Percentiles rank a stretch among this genome's conserved stretches.
Conservation (phyloP, 768 basidiomycete genomes). For the Pleurotus ostreatus region DNA sequence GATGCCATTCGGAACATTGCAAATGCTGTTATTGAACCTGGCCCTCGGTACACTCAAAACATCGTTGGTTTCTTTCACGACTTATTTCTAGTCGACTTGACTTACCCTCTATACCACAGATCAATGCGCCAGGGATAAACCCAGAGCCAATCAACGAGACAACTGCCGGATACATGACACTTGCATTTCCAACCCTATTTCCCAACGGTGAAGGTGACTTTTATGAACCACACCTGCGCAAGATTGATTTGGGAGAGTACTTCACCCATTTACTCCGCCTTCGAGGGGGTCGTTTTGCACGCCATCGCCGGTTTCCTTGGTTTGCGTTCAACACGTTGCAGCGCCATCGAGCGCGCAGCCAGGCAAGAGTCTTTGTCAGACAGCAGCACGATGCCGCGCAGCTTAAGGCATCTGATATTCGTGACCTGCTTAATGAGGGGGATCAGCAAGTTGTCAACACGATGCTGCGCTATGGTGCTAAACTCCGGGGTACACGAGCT, state of each 20-base stretch:
- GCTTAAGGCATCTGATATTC: too few species aligned
- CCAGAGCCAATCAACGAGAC: slow-evolving; percentile 11
- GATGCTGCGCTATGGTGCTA: slow-evolving; percentile 16
- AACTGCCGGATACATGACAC: slow-evolving; percentile 12
- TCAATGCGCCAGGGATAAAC: neutral
- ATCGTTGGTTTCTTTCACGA: too few species aligned
- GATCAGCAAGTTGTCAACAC: too few species aligned
- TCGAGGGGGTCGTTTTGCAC: slow-evolving; percentile 18
- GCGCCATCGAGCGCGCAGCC: slow-evolving; percentile 7
- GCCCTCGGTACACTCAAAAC: too few species aligned
- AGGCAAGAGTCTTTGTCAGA: slow-evolving; percentile 10
- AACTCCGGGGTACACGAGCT: slow-evolving; percentile 17
- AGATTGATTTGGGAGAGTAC: slow-evolving; percentile 16
- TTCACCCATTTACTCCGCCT: slow-evolving; percentile 14
- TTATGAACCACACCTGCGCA: neutral
- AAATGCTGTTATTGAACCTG: too few species aligned
- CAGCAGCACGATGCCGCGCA: too few species aligned
- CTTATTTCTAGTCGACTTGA: too few species aligned
- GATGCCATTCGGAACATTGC: too few species aligned
- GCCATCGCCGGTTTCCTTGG: slow-evolving; percentile 16
- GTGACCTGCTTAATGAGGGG: too few species aligned
- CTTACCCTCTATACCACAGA: too few species aligned
- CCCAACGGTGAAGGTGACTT: slow-evolving; percentile 17
- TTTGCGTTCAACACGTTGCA: slow-evolving; percentile 17
- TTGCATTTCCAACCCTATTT: slow-evolving; percentile 22